Conservation (phyloP, 2,329 filamentous ascomycete genomes). For the Fonsecaea pugnacius region DNA sequence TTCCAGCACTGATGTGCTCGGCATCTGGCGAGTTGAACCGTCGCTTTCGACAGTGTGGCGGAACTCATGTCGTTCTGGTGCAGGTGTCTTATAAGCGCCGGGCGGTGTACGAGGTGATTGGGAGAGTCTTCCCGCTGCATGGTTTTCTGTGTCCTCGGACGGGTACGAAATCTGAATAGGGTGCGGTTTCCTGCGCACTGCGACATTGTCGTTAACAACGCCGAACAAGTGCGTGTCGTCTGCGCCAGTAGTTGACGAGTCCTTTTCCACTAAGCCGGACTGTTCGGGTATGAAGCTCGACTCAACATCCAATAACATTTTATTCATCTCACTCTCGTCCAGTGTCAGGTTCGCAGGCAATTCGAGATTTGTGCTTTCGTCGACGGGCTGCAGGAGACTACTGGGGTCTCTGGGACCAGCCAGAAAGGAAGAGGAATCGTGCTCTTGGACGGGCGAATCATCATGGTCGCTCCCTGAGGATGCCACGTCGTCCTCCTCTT, state of each 20-base stretch:
- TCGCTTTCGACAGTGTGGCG: slow-evolving; percentile 28
- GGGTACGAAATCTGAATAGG: slow-evolving; percentile 26
- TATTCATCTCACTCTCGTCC: slow-evolving; percentile 63
- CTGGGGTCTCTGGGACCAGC: slow-evolving; percentile 32
- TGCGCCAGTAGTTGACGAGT: slow-evolving; percentile 39
- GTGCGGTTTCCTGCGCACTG: slow-evolving; percentile 30
- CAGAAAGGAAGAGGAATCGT: slow-evolving; percentile 27
- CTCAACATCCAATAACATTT: slow-evolving; percentile 64
- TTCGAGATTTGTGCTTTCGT: slow-evolving; percentile 27
- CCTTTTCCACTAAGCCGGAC: slow-evolving; percentile 46
- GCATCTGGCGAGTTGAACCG: slow-evolving; percentile 36
- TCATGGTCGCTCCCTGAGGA: slow-evolving; percentile 26
- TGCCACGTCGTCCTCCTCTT: slow-evolving; percentile 36
- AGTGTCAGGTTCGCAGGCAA: slow-evolving; percentile 45
- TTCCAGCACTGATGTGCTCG: slow-evolving; percentile 48
- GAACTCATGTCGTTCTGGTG: slow-evolving; percentile 35
- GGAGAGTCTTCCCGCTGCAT: slow-evolving; percentile 5
- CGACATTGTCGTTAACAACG: slow-evolving; percentile 39
- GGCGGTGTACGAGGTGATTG: slow-evolving; percentile 37
- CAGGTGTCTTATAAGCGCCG: slow-evolving; percentile 40
- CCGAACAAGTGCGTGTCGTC: slow-evolving; percentile 54
- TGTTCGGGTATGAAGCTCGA: slow-evolving; percentile 66
- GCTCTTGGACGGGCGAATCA: slow-evolving; percentile 25
- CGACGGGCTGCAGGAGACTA: slow-evolving; percentile 33
- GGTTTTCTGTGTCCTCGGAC: slow-evolving; percentile 24